Percentiles rank a stretch among this genome's conserved stretches.
phyloP scores from a whole-genome alignment of 1,139 yeast species.

The Yamadazyma blattariae region DNA sequence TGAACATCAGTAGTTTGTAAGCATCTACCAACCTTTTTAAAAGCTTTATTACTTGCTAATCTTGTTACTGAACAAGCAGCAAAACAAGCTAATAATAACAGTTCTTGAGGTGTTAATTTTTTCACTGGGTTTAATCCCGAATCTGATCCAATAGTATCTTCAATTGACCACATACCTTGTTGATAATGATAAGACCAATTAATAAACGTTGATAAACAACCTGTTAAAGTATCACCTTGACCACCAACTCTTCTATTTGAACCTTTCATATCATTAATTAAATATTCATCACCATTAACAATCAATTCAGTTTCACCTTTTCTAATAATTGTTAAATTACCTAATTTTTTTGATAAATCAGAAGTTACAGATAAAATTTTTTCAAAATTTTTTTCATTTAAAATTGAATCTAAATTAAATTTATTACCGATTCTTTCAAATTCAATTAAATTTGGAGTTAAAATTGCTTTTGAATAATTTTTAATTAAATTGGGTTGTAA shows the following conservation, averaged over 20 bases:
- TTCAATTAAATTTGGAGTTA: conserved; percentile 91
- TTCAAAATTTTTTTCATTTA: conserved; percentile 22
- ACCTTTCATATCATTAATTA: conserved; percentile 51
- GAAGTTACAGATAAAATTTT: conserved; percentile 29
- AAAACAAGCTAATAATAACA: conserved; percentile 60
- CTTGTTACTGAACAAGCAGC: conserved; percentile 75
- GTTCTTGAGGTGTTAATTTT: conserved; percentile 31
- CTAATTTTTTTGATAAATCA: conserved; percentile 52
- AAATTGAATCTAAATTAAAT: conserved; percentile 30
- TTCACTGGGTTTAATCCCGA: too few species aligned
- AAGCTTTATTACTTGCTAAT: conserved; percentile 65
- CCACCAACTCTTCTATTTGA: conserved; percentile 52
- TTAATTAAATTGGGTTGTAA: conserved; percentile 51
- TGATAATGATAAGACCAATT: conserved; percentile 55
- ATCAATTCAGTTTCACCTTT: conserved; percentile 72
- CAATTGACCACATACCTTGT: conserved; percentile 48
- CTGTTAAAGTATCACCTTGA: conserved; percentile 48
- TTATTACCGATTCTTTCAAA: conserved; percentile 60
- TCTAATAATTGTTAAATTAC: conserved; percentile 64
- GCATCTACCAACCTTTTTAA: conserved; percentile 61
- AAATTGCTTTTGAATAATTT: conserved; percentile 52
- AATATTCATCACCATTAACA: conserved; percentile 42
- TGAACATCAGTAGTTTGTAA: conserved; percentile 87
- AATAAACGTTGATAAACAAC: conserved; percentile 40
- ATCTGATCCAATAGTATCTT: conserved; percentile 11